Evolutionary conservation across 1,284 basidiomycete genomes (phyloP), one percentile per base, ranked within the genome.

Genomic region (Naganishia liquefaciens): DNA sequence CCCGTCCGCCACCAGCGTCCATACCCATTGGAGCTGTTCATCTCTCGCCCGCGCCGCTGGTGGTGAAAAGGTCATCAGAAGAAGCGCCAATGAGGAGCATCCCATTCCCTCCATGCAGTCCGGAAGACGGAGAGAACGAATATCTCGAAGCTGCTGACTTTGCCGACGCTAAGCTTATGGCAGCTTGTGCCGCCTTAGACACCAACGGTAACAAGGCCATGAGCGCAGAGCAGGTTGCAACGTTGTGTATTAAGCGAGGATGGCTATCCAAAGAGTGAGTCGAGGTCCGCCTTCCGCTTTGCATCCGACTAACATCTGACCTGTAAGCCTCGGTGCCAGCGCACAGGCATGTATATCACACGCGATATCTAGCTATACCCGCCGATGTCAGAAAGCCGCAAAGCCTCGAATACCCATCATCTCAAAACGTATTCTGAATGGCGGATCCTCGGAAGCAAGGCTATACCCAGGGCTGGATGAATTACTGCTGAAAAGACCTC

Each of bases 251-350:
- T 6, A 39, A 54, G 15, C 47, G 53, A 11, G 52, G 58, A 9
- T 67, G 66, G 66, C 49, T 64, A 13, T 52, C 57, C 11, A 49
- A 46, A n/a, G 61, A 43, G 65, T 67, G n/a, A 61, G 62, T 52
- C 19, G 17, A 28, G 15, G 19, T 30, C 15, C 19, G 7, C 21
- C 47, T 39, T 51, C 43, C 17, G 6, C 9, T 13, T 11, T 11
- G 1, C 15, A 21, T 17, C n/a, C 37, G 17, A 44, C 21, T 47
- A 21, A 30, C 51, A 19, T 3, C 19, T 39, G 43, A 17, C 43
- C 25, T 15, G 6, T 23, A 30, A 53, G 51, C 33, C n/a, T 39
- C 17, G 30, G 51, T 11, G 30, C 15, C 17, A 53, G 37, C 17
- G 51, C 51, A 21, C 19, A 19, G 28, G 30, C 51, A 30, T 53